A percentile compares a stretch with the other conserved stretches of the same genome.
These are phyloP conservation scores for Mycena rebaudengoi DNA, from an alignment of 768 basidiomycete species.

Conservation along the genomic window DNA sequence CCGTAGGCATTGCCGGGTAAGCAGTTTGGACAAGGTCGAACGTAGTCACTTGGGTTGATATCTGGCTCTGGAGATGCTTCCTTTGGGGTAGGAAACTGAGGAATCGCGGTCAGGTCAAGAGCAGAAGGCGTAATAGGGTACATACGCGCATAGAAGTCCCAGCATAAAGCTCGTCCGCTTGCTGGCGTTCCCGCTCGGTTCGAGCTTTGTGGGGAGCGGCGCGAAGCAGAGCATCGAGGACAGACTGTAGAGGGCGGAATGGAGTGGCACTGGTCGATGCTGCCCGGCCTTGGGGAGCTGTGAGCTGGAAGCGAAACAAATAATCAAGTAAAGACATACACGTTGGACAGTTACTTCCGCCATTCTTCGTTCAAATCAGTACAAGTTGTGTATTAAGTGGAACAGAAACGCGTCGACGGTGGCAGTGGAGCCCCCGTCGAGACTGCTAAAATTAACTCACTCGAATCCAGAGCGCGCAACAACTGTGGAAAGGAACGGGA, in stretches of 20 bases:
- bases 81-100: constrained; percentile 77
- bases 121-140: constrained; percentile 20
- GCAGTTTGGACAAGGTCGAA: constrained; percentile 86
- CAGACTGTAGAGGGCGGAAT: constrained; percentile 75
- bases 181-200: constrained; percentile 73
- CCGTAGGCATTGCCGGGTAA: constrained; percentile 72
- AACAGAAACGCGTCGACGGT: constrained; percentile 13
- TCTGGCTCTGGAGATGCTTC: constrained; percentile 82
- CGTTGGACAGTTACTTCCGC: constrained; percentile 85
- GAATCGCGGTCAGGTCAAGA: constrained; percentile 5
- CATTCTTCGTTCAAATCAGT: too few relatives aligned
- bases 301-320: too few relatives aligned
- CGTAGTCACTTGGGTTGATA: constrained; percentile 71
- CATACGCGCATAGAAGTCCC: constrained; percentile 72
- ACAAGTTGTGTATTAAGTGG: too few relatives aligned
- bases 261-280: constrained; percentile 73
- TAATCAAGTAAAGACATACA: too few relatives aligned
- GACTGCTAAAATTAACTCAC: constrained; percentile 56
- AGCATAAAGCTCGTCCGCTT: constrained; percentile 85
- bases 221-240: constrained; percentile 79
- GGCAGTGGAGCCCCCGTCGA: background rate
- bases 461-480: constrained; percentile 83
- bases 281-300: too few relatives aligned
- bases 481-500: constrained; percentile 53
- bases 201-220: constrained; percentile 74